phyloP scores from a whole-genome alignment of 768 basidiomycete genomes.

The Collybia sp. region DNA sequence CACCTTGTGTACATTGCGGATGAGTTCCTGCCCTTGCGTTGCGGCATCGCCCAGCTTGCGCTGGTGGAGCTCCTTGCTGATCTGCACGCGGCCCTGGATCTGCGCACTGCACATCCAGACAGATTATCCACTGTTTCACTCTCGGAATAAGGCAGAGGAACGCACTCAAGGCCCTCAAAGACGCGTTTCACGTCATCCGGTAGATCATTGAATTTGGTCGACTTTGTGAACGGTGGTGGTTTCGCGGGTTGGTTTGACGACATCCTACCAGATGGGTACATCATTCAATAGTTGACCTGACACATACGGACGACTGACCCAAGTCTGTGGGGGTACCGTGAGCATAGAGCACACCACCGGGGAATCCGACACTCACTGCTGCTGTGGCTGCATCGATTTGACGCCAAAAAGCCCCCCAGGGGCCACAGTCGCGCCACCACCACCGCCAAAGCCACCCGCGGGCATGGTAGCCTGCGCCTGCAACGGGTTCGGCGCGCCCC shows the following conservation, averaged over 20 bases:
- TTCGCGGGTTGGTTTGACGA: conserved; percentile 16
- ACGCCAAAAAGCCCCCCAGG: conserved; percentile 23
- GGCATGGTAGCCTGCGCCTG: conserved; percentile 27
- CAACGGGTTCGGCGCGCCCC: conserved; percentile 19
- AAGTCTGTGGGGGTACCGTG: not conserved
- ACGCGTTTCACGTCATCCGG: conserved; percentile 62
- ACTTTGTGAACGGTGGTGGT: conserved; percentile 41
- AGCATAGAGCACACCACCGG: conserved; percentile 4
- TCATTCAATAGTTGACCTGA: not conserved
- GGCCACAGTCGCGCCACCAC: not conserved
- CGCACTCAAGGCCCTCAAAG: conserved; percentile 72
- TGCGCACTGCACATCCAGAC: conserved; percentile 37
- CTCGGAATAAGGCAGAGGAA: conserved; percentile 1
- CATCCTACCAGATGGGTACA: conserved; percentile 2
- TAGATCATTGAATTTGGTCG: conserved; percentile 81
- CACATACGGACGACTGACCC: conserved; percentile 13
- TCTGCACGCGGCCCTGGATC: conserved; percentile 76
- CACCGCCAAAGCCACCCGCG: conserved; percentile 21
- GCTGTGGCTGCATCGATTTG: conserved; percentile 23
- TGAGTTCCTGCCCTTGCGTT: conserved; percentile 65
- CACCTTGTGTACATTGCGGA: conserved; percentile 66
- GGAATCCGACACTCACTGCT: conserved; percentile 17
- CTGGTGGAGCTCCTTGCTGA: conserved; percentile 74
- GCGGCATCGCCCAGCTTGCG: conserved; percentile 74
- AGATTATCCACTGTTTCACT: not conserved